phyloP scores from a whole-genome alignment of 768 basidiomycete genomes.

The Mrakia gelida region DNA sequence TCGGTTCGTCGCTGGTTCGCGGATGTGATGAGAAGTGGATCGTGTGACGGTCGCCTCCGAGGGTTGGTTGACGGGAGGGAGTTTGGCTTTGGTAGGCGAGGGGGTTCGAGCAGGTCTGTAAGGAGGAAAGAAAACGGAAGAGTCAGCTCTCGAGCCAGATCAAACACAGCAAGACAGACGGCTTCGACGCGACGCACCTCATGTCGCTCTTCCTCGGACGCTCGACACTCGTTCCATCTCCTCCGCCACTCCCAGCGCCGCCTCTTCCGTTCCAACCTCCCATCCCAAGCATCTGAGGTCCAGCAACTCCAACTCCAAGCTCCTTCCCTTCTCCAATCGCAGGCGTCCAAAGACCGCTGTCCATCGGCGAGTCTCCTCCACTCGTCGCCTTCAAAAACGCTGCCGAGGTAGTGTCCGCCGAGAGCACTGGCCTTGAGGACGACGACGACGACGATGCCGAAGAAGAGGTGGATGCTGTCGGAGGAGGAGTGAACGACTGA shows the following conservation, averaged over 20 bases:
- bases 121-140: not conserved
- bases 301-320: conserved; percentile 58
- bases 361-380: not conserved
- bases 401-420: conserved; percentile 7
- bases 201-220: conserved; percentile 21
- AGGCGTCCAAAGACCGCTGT: conserved; percentile 49
- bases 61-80: not conserved
- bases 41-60: not conserved
- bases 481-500: not conserved
- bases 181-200: not conserved
- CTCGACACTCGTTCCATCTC: conserved; percentile 27
- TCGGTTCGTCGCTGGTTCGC: not conserved
- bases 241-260: not conserved
- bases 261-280: not conserved
- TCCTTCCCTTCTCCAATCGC: conserved; percentile 61
- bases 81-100: not conserved
- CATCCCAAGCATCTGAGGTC: conserved; percentile 51
- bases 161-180: not conserved
- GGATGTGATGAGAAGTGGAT: not conserved
- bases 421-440: not conserved
- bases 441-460: not conserved
- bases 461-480: not conserved
- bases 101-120: conserved; percentile 19
- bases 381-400: conserved; percentile 15
- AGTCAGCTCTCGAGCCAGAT: no score